These are phyloP conservation scores for Albugo candida DNA, from an alignment of 352 stramenopile genomes.

Conservation along the genomic window DNA sequence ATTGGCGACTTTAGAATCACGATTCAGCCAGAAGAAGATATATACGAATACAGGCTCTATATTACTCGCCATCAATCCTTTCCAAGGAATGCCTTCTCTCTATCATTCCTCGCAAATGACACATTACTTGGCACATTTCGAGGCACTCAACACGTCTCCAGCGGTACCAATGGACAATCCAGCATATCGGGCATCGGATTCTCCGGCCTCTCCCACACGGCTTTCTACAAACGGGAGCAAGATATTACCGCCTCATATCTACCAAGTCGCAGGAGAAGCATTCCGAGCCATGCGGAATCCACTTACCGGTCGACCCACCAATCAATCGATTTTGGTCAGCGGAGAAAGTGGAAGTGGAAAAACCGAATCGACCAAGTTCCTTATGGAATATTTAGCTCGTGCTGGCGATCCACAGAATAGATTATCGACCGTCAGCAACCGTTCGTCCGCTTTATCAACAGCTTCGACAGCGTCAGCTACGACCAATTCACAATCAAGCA, in stretches of 20 bases:
- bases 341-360: slow-evolving; percentile 76
- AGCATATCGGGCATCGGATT: slow-evolving; percentile 6
- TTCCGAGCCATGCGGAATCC: slow-evolving; percentile 64
- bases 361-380: slow-evolving; percentile 80
- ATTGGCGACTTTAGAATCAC: slow-evolving; percentile 38
- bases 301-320: slow-evolving; percentile 28
- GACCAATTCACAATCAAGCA: too few species aligned
- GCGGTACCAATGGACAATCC: neutral
- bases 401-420: slow-evolving; percentile 50
- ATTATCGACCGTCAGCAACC: slow-evolving; percentile 9
- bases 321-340: slow-evolving; percentile 74
- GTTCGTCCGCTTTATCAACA: neutral
- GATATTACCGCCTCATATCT: slow-evolving; percentile 61
- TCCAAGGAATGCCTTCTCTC: slow-evolving; percentile 41
- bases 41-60: slow-evolving; percentile 76
- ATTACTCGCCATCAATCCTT: slow-evolving; percentile 68
- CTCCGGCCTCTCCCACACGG: slow-evolving; percentile 1
- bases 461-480: too few species aligned
- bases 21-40: slow-evolving; percentile 54
- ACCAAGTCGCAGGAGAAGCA: slow-evolving; percentile 58
- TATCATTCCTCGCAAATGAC: slow-evolving; percentile 34
- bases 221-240: neutral
- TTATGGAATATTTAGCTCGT: slow-evolving; percentile 75
- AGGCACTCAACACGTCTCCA: neutral
- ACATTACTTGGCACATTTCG: slow-evolving; percentile 16